These are phyloP conservation scores for Discostella stelligeroides DNA, from an alignment of 108 stramenopile genomes.

Conservation along the genomic window DNA sequence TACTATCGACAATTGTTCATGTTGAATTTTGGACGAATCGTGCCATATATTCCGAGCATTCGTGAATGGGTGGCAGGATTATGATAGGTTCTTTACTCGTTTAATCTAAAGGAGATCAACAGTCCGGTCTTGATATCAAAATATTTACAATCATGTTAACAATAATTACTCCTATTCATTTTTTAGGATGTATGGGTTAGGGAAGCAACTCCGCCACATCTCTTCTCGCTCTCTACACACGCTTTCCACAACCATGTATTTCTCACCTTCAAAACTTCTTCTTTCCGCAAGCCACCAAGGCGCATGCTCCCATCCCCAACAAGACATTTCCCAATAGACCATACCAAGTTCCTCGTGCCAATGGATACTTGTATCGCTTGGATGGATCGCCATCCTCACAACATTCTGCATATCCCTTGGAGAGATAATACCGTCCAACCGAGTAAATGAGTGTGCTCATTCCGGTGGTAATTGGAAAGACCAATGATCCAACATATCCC, in stretches of 20 bases:
- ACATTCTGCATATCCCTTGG: slow-evolving; percentile 34
- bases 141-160: no score
- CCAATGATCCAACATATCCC: slow-evolving; percentile 32
- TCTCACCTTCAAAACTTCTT: slow-evolving; percentile 23
- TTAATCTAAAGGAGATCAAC: no score
- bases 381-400: slow-evolving; percentile 32
- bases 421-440: slow-evolving; percentile 41
- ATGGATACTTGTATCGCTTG: slow-evolving; percentile 39
- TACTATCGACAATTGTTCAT: slow-evolving; percentile 85
- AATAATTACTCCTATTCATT: no score
- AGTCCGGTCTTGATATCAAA: no score
- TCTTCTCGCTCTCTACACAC: no score
- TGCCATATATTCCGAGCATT: slow-evolving; percentile 61
- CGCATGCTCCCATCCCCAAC: slow-evolving; percentile 30
- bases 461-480: slow-evolving; percentile 39
- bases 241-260: background rate
- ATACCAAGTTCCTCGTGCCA: slow-evolving; percentile 39
- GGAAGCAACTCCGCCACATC: no score
- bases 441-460: slow-evolving; percentile 37
- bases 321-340: slow-evolving; percentile 32
- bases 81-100: background rate
- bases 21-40: slow-evolving; percentile 75
- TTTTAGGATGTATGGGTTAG: no score
- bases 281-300: slow-evolving; percentile 26
- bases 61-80: slow-evolving; percentile 45